These are phyloP conservation scores for Candida morakotiae DNA, from an alignment of 805 yeast genomes.

Conservation along the genomic window DNA sequence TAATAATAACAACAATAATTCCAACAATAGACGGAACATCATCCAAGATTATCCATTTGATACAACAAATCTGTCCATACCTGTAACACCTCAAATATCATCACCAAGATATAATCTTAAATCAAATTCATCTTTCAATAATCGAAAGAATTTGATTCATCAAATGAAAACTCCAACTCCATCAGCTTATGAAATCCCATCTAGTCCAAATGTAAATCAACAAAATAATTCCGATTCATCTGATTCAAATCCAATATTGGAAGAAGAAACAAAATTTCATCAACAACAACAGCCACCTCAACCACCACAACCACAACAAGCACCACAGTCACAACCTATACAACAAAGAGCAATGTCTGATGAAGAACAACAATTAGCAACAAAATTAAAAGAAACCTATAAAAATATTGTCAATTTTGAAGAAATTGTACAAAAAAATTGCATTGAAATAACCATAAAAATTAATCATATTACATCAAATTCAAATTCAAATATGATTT, in stretches of 20 bases:
- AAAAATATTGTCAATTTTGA: constrained; percentile 65
- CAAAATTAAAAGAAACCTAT: constrained; percentile 71
- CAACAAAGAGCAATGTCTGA: constrained; percentile 40
- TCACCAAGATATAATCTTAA: constrained; percentile 9
- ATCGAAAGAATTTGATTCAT: constrained; percentile 11
- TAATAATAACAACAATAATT: constrained; percentile 11
- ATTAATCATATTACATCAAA: constrained; percentile 38
- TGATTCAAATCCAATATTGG: constrained; percentile 30
- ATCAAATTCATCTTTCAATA: constrained; percentile 1
- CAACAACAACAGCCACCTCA: constrained; percentile 1
- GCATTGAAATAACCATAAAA: constrained; percentile 54
- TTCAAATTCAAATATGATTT: constrained; percentile 11
- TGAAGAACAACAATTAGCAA: constrained; percentile 63
- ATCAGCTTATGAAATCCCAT: constrained; percentile 38
- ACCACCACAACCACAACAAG: constrained; percentile 12
- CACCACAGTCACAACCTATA: constrained; percentile 10
- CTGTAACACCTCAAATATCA: constrained; percentile 5
- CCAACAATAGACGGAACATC: constrained; percentile 21
- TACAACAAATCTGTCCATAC: constrained; percentile 3
- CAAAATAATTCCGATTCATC: constrained; percentile 39
- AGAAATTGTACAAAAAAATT: constrained; percentile 65
- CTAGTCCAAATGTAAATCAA: constrained; percentile 31
- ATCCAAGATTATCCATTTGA: constrained; percentile 6
- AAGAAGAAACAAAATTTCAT: constrained; percentile 6
- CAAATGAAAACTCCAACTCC: constrained; percentile 37